Evolutionary conservation across 345 rosid species (phyloP).

Genomic region (Diplotaxis tenuifolia): DNA sequence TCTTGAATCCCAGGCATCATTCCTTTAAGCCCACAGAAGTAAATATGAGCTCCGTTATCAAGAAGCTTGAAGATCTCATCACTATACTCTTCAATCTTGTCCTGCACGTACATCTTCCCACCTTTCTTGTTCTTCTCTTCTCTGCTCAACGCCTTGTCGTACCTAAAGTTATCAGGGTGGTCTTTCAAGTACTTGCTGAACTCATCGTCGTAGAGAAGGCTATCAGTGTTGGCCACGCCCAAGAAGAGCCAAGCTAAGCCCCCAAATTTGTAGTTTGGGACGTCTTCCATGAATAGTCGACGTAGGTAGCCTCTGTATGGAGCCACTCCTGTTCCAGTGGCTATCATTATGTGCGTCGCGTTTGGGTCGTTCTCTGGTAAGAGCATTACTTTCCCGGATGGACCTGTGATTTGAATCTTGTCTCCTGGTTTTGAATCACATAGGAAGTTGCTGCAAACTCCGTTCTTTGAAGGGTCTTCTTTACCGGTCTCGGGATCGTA

Average conservation of each 20-base stretch:
- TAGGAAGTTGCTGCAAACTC: conserved; percentile 92
- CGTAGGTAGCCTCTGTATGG: conserved; percentile 93
- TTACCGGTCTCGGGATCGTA: conserved; percentile 89
- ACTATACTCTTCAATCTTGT: conserved; percentile 94
- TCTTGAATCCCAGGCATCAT: conserved; percentile 99
- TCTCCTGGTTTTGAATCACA: conserved; percentile 94
- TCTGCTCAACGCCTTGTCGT: conserved; percentile 85
- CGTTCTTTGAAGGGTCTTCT: conserved; percentile 91
- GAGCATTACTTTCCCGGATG: conserved; percentile 96
- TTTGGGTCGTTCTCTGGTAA: conserved; percentile 83
- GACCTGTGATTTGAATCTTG: conserved; percentile 89
- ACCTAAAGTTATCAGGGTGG: conserved; percentile 77
- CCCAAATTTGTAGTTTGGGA: conserved; percentile 61
- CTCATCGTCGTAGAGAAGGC: conserved; percentile 91
- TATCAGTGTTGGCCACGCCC: conserved; percentile 93
- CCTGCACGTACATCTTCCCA: conserved; percentile 99
- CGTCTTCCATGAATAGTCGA: conserved; percentile 91
- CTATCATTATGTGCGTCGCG: conserved; percentile 95
- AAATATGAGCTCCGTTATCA: conserved; percentile 90
- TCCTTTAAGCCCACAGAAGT: conserved; percentile 95
- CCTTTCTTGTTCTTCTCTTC: conserved; percentile 90
- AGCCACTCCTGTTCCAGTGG: conserved; percentile 95
- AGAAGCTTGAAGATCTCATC: conserved; percentile 88
- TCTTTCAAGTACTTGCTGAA: conserved; percentile 73
- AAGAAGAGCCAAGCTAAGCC: conserved; percentile 99